Percentiles rank a stretch among this genome's conserved stretches.
Conservation (phyloP, 306 rosid species). For the Dicorynia guianensis region DNA sequence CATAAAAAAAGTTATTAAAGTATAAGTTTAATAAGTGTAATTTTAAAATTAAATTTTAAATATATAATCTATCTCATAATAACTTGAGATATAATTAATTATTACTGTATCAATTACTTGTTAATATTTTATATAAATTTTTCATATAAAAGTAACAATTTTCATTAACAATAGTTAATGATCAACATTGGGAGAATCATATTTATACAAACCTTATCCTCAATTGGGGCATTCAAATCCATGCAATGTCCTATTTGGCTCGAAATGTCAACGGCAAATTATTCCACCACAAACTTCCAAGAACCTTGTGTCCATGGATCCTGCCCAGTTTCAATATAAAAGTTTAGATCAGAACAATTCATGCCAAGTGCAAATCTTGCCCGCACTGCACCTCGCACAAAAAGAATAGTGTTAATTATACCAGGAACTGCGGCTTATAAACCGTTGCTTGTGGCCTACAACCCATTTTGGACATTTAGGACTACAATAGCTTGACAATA, state of each 20-base stretch:
- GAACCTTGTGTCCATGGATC: constrained; percentile 66
- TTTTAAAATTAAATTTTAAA: too few relatives aligned
- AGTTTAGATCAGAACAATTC: constrained; percentile 39
- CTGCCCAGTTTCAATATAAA: constrained; percentile 58
- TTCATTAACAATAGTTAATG: constrained; percentile 12
- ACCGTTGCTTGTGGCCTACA: too few relatives aligned
- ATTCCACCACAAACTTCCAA: constrained; percentile 66
- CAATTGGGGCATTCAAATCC: constrained; percentile 46
- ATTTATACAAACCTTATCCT: constrained; percentile 61
- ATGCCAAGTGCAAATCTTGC: constrained; percentile 22
- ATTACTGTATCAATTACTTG: too few relatives aligned
- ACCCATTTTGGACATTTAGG: too few relatives aligned
- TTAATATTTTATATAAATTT: too few relatives aligned
- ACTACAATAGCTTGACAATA: too few relatives aligned
- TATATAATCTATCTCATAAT: too few relatives aligned
- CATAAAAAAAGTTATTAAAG: constrained; percentile 78
- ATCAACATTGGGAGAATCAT: constrained; percentile 27
- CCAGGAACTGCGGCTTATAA: too few relatives aligned
- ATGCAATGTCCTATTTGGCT: constrained; percentile 58
- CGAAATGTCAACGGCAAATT: constrained; percentile 74
- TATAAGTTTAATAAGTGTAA: constrained; percentile 43
- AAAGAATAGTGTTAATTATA: too few relatives aligned
- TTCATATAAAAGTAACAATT: too few relatives aligned
- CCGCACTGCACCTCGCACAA: too few relatives aligned
- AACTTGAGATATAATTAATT: too few relatives aligned